A percentile compares a stretch with the other conserved stretches of the same genome.
Conservation (phyloP, 257 asterid species). For the Solanum tarijense region DNA sequence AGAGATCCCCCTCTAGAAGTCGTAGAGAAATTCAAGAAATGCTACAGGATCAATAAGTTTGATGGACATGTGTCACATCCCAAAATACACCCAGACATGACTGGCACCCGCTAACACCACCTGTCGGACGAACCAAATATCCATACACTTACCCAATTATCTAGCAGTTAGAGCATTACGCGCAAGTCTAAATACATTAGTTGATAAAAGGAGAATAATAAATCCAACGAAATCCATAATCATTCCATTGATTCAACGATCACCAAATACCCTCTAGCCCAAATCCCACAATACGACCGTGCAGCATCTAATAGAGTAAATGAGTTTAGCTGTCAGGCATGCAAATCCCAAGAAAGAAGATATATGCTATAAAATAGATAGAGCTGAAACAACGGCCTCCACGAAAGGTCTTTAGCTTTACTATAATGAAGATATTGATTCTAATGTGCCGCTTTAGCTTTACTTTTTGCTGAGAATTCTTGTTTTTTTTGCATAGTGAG, state of each 20-base stretch:
- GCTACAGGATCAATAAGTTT: neutral
- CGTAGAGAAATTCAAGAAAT: neutral
- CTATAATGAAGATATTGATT: neutral
- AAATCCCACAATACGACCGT: neutral
- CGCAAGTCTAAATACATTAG: neutral
- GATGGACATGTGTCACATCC: neutral
- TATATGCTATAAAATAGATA: neutral
- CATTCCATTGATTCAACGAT: neutral
- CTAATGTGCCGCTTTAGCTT: constrained; percentile 1
- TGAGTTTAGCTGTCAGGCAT: neutral
- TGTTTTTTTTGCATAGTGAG: constrained; percentile 43
- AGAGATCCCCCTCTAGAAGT: neutral
- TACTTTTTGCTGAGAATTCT: constrained; percentile 11
- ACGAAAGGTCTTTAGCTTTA: neutral
- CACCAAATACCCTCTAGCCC: neutral
- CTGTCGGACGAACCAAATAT: neutral
- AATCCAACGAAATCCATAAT: neutral
- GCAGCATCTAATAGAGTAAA: neutral
- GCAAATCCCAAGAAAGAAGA: neutral
- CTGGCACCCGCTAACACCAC: neutral
- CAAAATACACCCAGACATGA: neutral
- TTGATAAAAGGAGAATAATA: neutral
- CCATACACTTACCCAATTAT: neutral
- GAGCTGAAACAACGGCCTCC: neutral
- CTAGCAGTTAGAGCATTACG: neutral